Base-by-base conservation (phyloP, 202 grass and related monocot genomes). In the Bolboschoenoplectus hybrid region DNA sequence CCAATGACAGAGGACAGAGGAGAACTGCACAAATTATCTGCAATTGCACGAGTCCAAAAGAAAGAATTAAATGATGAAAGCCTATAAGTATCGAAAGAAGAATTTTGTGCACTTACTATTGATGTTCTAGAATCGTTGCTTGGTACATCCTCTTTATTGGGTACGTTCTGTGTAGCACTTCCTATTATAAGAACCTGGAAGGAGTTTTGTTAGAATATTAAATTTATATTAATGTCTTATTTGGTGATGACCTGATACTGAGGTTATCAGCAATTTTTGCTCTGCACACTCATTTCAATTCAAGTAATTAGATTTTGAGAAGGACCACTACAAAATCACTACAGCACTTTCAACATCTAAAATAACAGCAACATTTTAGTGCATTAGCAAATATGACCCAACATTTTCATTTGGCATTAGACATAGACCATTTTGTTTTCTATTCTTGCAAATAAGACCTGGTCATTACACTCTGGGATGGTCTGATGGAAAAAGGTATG, bases 11-110 rank as follows among this genome's bases (percentile, higher is more conserved):
- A 72, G 93, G 93, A 70, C 84, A 91, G 50, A 98, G 81, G 74
- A 98, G 71, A 86, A 91, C 81, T 1, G 88, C 90, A 12, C 90
- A 96, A 82, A 99, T 86, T 78, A 99, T 90, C 97, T 99, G 93
- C 53, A 35, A 85, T 82, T 49, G 80, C 46, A 85, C 35, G 32
- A 87, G 63, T 62, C 14, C 20, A 3, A 62, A 62, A 34, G 51
- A 70, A 49, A 71, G 5, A 65, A 66, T 83, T 68, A 36, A 8
- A 65, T 32, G 10, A 82, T 63, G 43, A 46, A 82, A 82, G 8
- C 3, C 77, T 83, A 69, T 63, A 39, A 77, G 71, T 49, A 77
- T 89, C 50, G 36, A 87, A 90, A 88, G 50, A 75, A 73, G 63
- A 46, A 58, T 63, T 60, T 61, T 46, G 71, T 39, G 16, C 49